These are phyloP conservation scores for Berkeleyomyces basicola DNA, from an alignment of 2,329 filamentous ascomycete species.

Conservation along the genomic window DNA sequence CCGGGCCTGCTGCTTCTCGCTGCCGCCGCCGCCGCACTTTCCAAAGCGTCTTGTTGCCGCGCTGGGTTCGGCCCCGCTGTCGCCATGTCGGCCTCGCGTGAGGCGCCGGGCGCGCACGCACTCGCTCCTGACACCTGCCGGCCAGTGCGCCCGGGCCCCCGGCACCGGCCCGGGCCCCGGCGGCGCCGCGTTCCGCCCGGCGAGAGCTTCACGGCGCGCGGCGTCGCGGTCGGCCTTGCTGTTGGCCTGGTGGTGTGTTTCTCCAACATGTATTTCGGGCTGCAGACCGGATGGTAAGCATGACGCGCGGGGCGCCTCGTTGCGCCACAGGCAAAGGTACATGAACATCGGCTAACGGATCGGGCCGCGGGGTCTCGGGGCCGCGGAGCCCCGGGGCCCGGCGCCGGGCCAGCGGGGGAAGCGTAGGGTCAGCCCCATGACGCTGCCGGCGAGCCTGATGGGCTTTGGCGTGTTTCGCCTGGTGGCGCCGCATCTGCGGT, in stretches of 20 bases:
- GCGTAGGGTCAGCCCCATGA: slow-evolving; percentile 55
- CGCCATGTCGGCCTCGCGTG: too few species aligned
- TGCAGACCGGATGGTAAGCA: slow-evolving; percentile 51
- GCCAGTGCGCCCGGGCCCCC: background rate
- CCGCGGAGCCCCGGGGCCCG: background rate
- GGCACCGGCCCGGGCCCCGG: background rate
- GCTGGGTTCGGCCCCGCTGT: too few species aligned
- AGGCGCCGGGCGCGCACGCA: background rate
- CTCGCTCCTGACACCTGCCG: background rate
- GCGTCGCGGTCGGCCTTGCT: slow-evolving; percentile 58
- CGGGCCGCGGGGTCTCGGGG: too few species aligned
- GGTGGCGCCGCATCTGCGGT: slow-evolving; percentile 51
- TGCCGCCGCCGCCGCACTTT: too few species aligned
- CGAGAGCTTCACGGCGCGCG: slow-evolving; percentile 70
- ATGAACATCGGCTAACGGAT: too few species aligned
- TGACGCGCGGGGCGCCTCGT: background rate
- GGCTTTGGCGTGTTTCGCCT: slow-evolving; percentile 88
- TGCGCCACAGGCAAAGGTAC: background rate
- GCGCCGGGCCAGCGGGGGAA: background rate
- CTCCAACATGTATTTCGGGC: slow-evolving; percentile 97
- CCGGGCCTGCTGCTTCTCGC: too few species aligned
- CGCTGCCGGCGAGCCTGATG: slow-evolving; percentile 87
- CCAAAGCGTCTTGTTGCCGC: too few species aligned
- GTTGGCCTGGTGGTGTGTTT: slow-evolving; percentile 90
- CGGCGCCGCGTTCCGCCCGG: slow-evolving; percentile 20